Base-by-base conservation (phyloP, 148 eudicot species). In the Vaccinium macrocarpon region DNA sequence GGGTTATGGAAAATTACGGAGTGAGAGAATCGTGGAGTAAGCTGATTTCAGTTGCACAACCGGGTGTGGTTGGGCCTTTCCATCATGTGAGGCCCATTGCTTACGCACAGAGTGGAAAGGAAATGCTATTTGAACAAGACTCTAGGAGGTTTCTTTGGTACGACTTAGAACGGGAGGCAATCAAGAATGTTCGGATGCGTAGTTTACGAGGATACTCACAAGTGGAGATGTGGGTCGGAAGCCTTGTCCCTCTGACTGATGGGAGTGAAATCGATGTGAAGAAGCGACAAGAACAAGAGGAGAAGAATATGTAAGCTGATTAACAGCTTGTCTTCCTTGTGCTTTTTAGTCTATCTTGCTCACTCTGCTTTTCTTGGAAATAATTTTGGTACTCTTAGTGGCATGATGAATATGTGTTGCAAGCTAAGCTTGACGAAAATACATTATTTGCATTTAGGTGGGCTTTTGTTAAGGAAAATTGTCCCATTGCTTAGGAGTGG, bases 1-100 rank as follows among this genome's bases (percentile, higher is more conserved):
- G 94, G 93, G 86, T 91, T 29, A 88, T 91, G 93, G 82, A 88
- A 72, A 86, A 84, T 46, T 91, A 90, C 70, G 92, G 88, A 42
- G 89, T 87, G 55, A 73, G 84, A 55, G 86, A 86, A 32, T 88
- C 92, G 1, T 91, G 93, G 93, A 75, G 78, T n/a, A 90, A 88
- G 84, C 57, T 88, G 82, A 48, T 91, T 14, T 86, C 89, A 1
- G 82, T 87, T 64, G 53, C 52, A 1, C 85, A 84, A 56, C 78
- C n/a, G 0, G 70, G 32, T 61, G 35, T 68, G 42, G 13, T 61
- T 2, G 53, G 85, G n/a, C 3, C 53, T 9, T 79, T 88, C 79
- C 84, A 71, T 23, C 72, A 79, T 80, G 53, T 90, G 49, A 80
- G 61, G 35, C 89, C 90, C 15, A 19, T 90, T n/a, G 86, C 77